These are phyloP conservation scores for Alternaria sp. DNA, from an alignment of 2,329 filamentous ascomycete species.

Conservation along the genomic window DNA sequence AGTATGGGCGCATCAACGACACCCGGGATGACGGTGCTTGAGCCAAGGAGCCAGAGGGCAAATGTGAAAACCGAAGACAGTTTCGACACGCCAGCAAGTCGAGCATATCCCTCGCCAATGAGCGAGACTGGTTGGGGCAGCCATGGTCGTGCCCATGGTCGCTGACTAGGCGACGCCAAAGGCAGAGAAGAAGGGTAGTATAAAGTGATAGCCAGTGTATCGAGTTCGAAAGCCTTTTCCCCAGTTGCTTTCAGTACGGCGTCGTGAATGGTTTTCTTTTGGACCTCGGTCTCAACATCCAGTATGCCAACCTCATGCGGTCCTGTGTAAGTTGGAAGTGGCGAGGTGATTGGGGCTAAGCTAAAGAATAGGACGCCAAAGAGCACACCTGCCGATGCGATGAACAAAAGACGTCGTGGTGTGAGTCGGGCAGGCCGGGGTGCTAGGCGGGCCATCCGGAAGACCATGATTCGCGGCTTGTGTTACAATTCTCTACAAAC, in stretches of 20 bases:
- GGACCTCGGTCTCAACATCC: constrained; percentile 55
- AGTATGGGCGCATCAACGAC: constrained; percentile 55
- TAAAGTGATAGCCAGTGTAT: constrained; percentile 56
- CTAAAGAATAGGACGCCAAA: constrained; percentile 50
- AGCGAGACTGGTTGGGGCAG: constrained; percentile 55
- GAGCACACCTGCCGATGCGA: constrained; percentile 40
- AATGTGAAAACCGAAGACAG: constrained; percentile 51
- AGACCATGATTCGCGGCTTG: constrained; percentile 28
- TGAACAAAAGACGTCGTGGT: constrained; percentile 35
- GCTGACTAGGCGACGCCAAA: constrained; percentile 27
- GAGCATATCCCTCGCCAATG: constrained; percentile 56
- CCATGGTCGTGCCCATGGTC: constrained; percentile 54
- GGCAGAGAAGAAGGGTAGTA: constrained; percentile 55
- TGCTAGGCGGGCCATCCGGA: constrained; percentile 21
- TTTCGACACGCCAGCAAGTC: constrained; percentile 50
- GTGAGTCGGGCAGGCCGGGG: constrained; percentile 19
- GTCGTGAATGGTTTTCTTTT: constrained; percentile 47
- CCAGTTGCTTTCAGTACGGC: constrained; percentile 51
- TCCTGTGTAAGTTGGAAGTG: constrained; percentile 55
- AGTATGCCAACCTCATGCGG: constrained; percentile 55
- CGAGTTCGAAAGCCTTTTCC: constrained; percentile 54
- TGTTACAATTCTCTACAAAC: constrained; percentile 49
- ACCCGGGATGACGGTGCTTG: constrained; percentile 55
- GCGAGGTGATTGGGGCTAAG: constrained; percentile 54
- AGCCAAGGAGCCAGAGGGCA: constrained; percentile 54